Evolutionary conservation across 2,329 filamentous ascomycete genomes (phyloP).

Genomic region (Trichoderma breve): DNA sequence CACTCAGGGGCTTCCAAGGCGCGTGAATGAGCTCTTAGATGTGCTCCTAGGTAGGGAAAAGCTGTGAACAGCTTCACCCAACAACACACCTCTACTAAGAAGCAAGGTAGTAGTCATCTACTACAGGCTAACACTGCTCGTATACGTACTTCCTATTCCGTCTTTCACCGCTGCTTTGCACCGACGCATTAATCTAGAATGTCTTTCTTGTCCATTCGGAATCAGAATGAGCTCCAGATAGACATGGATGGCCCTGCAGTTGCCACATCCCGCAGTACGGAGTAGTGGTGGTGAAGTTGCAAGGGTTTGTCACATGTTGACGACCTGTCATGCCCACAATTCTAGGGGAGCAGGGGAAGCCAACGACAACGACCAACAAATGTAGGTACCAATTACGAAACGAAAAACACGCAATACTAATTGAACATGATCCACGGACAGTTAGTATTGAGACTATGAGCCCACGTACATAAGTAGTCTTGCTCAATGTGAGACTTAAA

Average conservation of each 20-base stretch:
- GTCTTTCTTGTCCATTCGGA: neutral
- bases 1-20: neutral
- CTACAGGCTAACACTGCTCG: neutral
- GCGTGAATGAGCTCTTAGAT: neutral
- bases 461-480: neutral
- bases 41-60: neutral
- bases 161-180: conserved; percentile 4
- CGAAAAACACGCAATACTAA: neutral
- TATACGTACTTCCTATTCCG: neutral
- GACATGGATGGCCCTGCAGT: neutral
- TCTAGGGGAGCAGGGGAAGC: neutral
- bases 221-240: neutral
- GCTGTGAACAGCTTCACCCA: neutral
- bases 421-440: neutral
- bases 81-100: neutral
- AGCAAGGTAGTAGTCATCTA: neutral
- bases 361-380: neutral
- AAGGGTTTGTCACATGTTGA: neutral
- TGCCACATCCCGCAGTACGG: neutral
- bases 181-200: neutral
- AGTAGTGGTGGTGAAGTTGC: neutral
- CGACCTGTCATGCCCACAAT: neutral
- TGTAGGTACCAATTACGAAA: neutral
- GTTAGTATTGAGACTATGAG: neutral
- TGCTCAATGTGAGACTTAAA: neutral